Conservation (phyloP, 2,329 filamentous ascomycete genomes). For the Clonostachys chloroleuca region DNA sequence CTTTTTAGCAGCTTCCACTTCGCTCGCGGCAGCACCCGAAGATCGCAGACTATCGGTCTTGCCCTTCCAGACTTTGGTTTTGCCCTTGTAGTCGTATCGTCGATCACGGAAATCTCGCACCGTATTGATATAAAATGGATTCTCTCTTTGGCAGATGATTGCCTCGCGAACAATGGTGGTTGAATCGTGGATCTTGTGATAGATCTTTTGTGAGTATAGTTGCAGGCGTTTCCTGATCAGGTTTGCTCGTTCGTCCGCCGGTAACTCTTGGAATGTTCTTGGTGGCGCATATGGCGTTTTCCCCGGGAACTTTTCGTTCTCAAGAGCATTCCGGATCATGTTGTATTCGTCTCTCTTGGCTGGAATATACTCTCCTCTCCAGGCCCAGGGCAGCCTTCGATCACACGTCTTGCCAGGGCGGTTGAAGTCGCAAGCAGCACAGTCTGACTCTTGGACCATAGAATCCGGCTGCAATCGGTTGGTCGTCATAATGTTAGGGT, state of each 20-base stretch:
- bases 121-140: constrained; percentile 97
- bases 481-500: constrained; percentile 99
- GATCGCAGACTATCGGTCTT: constrained; percentile 86
- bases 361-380: constrained; percentile 95
- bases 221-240: constrained; percentile 84
- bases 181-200: constrained; percentile 97
- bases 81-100: constrained; percentile 96
- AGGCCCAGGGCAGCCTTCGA: constrained; percentile 89
- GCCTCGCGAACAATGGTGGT: constrained; percentile 91
- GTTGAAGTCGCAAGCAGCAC: constrained; percentile 97
- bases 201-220: constrained; percentile 96
- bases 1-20: constrained; percentile 94
- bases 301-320: constrained; percentile 89
- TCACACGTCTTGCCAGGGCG: constrained; percentile 96
- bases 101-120: constrained; percentile 95
- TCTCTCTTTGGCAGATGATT: constrained; percentile 97
- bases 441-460: constrained; percentile 97
- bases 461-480: constrained; percentile 96
- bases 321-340: constrained; percentile 90
- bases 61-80: constrained; percentile 97
- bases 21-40: constrained; percentile 67
- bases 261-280: constrained; percentile 77
- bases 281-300: constrained; percentile 65
- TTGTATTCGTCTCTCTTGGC: constrained; percentile 98
- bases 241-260: constrained; percentile 74